phyloP scores from a whole-genome alignment of 1,139 yeast genomes.

The Zygosaccharomyces pseudobailii region DNA sequence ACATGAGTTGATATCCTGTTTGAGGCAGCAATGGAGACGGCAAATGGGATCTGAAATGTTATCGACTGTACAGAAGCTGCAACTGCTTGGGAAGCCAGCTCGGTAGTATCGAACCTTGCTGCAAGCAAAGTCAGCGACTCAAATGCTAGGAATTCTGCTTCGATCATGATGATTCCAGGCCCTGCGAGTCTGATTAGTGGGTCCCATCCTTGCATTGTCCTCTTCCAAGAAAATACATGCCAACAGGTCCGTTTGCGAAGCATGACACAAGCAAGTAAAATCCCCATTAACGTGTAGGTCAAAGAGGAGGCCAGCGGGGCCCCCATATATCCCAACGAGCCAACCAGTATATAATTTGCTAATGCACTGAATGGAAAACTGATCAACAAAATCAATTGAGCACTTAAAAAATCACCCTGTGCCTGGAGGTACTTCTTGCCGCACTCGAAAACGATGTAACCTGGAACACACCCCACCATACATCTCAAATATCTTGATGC shows the following conservation, averaged over 20 bases:
- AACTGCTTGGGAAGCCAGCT: slow-evolving; percentile 42
- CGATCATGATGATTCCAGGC: slow-evolving; percentile 43
- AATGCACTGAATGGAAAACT: slow-evolving; percentile 39
- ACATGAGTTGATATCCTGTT: slow-evolving; percentile 40
- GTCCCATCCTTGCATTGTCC: slow-evolving; percentile 34
- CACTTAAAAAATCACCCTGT: slow-evolving; percentile 41
- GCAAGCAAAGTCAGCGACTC: slow-evolving; percentile 41
- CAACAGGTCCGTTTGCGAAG: slow-evolving; percentile 32
- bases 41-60: slow-evolving; percentile 41
- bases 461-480: slow-evolving; percentile 39
- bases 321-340: slow-evolving; percentile 40
- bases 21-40: slow-evolving; percentile 40
- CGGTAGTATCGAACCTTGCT: slow-evolving; percentile 39
- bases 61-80: slow-evolving; percentile 40
- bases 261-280: slow-evolving; percentile 32
- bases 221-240: slow-evolving; percentile 33
- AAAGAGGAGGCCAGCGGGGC: slow-evolving; percentile 41
- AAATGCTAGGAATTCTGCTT: slow-evolving; percentile 43
- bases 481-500: slow-evolving; percentile 37
- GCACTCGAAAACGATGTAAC: slow-evolving; percentile 40
- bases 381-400: slow-evolving; percentile 38
- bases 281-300: slow-evolving; percentile 38
- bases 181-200: slow-evolving; percentile 38
- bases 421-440: slow-evolving; percentile 43
- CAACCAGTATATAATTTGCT: slow-evolving; percentile 37